Conservation (phyloP, 768 basidiomycete species). For the Pleurotus djamor region DNA sequence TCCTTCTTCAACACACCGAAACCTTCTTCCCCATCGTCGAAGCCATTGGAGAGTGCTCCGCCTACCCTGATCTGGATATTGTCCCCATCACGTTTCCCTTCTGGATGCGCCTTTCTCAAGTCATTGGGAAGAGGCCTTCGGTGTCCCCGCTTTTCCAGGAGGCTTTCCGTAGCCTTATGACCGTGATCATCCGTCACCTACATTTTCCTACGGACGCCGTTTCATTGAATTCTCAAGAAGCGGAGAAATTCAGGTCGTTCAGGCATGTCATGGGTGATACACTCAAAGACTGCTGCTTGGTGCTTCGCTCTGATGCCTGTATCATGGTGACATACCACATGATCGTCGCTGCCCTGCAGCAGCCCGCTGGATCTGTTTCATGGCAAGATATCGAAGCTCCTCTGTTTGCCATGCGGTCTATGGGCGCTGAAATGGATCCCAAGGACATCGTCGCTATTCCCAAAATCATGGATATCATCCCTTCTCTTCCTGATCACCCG, state of each 20-base stretch:
- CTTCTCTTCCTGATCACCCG: conserved; percentile 85
- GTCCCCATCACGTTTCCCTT: conserved; percentile 98
- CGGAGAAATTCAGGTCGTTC: conserved; percentile 92
- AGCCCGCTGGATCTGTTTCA: conserved; percentile 50
- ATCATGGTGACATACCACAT: conserved; percentile 78
- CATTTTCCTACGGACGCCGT: conserved; percentile 81
- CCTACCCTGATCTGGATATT: conserved; percentile 91
- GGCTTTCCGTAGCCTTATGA: conserved; percentile 83
- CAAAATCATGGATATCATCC: conserved; percentile 94
- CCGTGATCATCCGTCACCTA: conserved; percentile 84
- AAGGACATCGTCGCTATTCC: conserved; percentile 85
- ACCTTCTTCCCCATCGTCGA: conserved; percentile 95
- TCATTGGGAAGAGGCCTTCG: conserved; percentile 72
- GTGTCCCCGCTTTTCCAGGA: conserved; percentile 77
- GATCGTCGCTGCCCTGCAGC: conserved; percentile 71
- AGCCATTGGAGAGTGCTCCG: conserved; percentile 91
- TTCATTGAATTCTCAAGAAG: conserved; percentile 74
- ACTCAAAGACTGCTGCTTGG: conserved; percentile 95
- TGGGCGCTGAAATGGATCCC: conserved; percentile 92
- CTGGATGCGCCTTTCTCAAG: conserved; percentile 97
- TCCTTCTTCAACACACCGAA: conserved; percentile 87
- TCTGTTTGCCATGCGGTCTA: conserved; percentile 94
- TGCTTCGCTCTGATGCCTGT: conserved; percentile 85
- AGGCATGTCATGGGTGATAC: conserved; percentile 99
- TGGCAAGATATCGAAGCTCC: conserved; percentile 99